Evolutionary conservation across 495 filamentous ascomycete genomes (phyloP).

Genomic region (Haplographium delicatum): DNA sequence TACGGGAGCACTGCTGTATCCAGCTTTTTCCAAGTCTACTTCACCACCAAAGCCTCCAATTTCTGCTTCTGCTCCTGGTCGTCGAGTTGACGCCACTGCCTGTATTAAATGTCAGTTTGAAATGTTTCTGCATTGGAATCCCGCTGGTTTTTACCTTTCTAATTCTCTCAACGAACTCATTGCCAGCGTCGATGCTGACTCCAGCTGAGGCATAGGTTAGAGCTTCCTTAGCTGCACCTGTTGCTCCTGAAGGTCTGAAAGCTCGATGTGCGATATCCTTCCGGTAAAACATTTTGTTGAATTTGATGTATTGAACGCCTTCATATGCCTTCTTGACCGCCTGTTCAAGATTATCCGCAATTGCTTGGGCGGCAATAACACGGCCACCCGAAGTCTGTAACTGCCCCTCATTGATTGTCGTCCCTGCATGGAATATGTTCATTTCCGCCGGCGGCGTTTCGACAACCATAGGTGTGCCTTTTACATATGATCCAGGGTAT

Average conservation of each 20-base stretch:
- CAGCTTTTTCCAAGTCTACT: slow-evolving; percentile 73
- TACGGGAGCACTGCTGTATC: slow-evolving; percentile 68
- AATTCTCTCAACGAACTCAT: slow-evolving; percentile 84
- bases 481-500: slow-evolving; percentile 87
- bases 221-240: slow-evolving; percentile 37
- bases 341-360: slow-evolving; percentile 65
- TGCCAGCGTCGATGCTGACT: slow-evolving; percentile 88
- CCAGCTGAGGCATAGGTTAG: slow-evolving; percentile 92
- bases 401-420: slow-evolving; percentile 54
- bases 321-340: slow-evolving; percentile 81
- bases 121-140: not conserved
- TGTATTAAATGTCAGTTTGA: not conserved
- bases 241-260: slow-evolving; percentile 31
- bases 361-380: slow-evolving; percentile 84
- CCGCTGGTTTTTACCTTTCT: slow-evolving; percentile 52
- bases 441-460: slow-evolving; percentile 36
- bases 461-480: slow-evolving; percentile 64
- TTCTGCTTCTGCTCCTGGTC: slow-evolving; percentile 79
- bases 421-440: slow-evolving; percentile 92
- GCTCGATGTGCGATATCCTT: slow-evolving; percentile 84
- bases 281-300: slow-evolving; percentile 87
- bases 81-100: slow-evolving; percentile 64
- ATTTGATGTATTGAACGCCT: slow-evolving; percentile 72
- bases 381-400: slow-evolving; percentile 78
- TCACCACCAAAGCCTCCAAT: slow-evolving; percentile 95